A percentile compares a stretch with the other conserved stretches of the same genome.
Conservation (phyloP, 2,329 filamentous ascomycete species). For the Chrysoporthe austroafricana region DNA sequence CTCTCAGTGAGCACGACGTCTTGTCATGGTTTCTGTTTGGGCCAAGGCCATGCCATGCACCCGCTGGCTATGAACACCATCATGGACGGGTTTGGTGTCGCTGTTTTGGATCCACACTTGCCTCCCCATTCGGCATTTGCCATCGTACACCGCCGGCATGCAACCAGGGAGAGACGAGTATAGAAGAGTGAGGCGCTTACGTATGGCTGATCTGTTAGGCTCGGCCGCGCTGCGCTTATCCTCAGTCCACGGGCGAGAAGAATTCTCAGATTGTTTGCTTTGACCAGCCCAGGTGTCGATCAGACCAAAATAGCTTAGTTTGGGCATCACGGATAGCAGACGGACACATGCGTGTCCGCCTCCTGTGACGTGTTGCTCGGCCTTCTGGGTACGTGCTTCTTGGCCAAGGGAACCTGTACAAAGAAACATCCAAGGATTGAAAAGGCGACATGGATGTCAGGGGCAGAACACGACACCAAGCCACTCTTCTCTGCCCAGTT, state of each 20-base stretch:
- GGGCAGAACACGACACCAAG: conserved; percentile 8
- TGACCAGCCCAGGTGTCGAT: not conserved
- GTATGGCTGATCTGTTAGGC: conserved; percentile 3
- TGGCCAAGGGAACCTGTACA: not conserved
- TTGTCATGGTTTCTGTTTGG: conserved; percentile 23
- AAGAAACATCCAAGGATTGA: not conserved
- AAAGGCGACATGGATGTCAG: not conserved
- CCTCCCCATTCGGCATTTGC: not conserved
- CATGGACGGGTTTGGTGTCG: conserved; percentile 20
- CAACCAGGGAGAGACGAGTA: not conserved
- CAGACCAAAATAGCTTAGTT: not conserved
- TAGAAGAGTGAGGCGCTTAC: not conserved
- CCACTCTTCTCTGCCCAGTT: conserved; percentile 12
- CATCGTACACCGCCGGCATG: not conserved
- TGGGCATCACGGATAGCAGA: conserved; percentile 11
- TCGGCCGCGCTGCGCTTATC: not conserved
- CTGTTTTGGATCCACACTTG: not conserved
- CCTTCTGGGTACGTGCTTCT: not conserved
- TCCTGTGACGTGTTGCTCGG: conserved; percentile 19
- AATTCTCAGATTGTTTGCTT: conserved; percentile 17
- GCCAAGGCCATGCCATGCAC: conserved; percentile 13
- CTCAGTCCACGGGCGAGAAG: not conserved
- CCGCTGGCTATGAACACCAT: conserved; percentile 9
- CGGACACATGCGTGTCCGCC: conserved; percentile 18
- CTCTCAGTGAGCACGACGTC: conserved; percentile 14